Evolutionary conservation across 2,329 filamentous ascomycete species (phyloP), one percentile per base, ranked within the genome.

Genomic region (Fusarium coicis): DNA sequence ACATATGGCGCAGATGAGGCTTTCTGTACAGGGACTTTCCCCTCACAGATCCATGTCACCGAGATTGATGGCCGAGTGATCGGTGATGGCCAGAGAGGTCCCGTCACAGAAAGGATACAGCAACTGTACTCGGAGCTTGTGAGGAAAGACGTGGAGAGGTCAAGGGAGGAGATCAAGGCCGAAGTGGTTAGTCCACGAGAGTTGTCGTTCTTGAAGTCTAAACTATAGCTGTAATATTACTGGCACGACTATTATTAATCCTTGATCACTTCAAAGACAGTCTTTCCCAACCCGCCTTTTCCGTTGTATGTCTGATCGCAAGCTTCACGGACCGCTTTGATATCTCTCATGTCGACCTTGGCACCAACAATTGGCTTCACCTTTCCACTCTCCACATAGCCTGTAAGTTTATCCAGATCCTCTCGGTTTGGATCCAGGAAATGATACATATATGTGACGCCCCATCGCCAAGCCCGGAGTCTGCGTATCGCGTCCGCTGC

Each of bases 1-100:
- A 18, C 64, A 0, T 68, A 68, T 19, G 63, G 65, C 0, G 65
- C 63, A 0, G 65, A 68, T 39, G 65, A 68, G 5, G 55, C 65
- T 0, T 68, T 68, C 7, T 68, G 65, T 1, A 68, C 65, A 0
- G 65, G 65, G 0, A 68, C 65, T 0, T 68, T 68, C 2, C 65
- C 65, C 0, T 68, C 65, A 1, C 65, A 68, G 8, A 68, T 68
- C 2, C 63, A 68, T 1, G 65, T 68, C 8, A 68, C 55, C 0
- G 65, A 68, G 3, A 49, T 68, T 1, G 65, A 68, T 4, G 65
- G 65, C 0, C 7, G 65, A 0, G 9, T 40, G 0, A 39, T 68
- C 5, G 63, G 65, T 0, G 63, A 68, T 19, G 65, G 63, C 0
- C 63, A 39, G 26, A 63, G 65, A 8, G 65, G 65, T 0, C 7